A percentile compares a stretch with the other conserved stretches of the same genome.
phyloP scores from a whole-genome alignment of 2,329 filamentous ascomycete species.

The Phoma sp. region DNA sequence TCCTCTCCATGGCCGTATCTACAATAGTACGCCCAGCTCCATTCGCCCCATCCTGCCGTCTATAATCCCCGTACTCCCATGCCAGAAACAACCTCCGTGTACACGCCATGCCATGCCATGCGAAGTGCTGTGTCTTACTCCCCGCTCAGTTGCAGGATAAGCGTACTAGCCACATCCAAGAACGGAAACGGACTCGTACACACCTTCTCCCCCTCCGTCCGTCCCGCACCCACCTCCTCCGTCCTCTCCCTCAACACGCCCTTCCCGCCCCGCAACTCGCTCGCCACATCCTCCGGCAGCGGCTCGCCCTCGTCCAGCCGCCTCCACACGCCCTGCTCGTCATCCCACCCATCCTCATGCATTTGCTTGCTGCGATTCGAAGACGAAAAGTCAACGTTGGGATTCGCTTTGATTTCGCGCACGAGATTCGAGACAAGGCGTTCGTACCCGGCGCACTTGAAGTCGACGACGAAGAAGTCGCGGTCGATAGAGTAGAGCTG shows the following conservation, averaged over 20 bases:
- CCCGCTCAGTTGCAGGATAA: constrained; percentile 83
- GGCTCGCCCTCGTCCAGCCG: constrained; percentile 43
- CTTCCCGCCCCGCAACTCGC: constrained; percentile 41
- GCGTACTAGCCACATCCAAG: constrained; percentile 86
- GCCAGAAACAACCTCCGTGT: no score
- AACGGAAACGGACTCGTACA: constrained; percentile 96
- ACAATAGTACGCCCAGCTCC: not conserved
- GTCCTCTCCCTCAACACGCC: constrained; percentile 48
- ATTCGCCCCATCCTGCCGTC: no score
- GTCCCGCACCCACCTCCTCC: constrained; percentile 56
- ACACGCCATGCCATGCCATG: no score
- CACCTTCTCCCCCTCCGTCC: constrained; percentile 82
- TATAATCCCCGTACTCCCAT: no score
- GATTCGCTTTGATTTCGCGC: constrained; percentile 46
- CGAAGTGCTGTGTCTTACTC: no score
- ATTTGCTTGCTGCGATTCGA: constrained; percentile 19
- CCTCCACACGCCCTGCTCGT: constrained; percentile 45
- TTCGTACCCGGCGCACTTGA: constrained; percentile 98
- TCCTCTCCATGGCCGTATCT: not conserved
- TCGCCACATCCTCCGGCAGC: constrained; percentile 38
- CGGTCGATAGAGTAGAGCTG: constrained; percentile 74
- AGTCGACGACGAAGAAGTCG: constrained; percentile 94
- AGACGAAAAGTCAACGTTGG: constrained; percentile 23
- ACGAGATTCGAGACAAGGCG: constrained; percentile 68
- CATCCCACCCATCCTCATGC: constrained; percentile 44